These are phyloP conservation scores for Entonaema liquescens DNA, from an alignment of 495 filamentous ascomycete genomes.

Conservation along the genomic window DNA sequence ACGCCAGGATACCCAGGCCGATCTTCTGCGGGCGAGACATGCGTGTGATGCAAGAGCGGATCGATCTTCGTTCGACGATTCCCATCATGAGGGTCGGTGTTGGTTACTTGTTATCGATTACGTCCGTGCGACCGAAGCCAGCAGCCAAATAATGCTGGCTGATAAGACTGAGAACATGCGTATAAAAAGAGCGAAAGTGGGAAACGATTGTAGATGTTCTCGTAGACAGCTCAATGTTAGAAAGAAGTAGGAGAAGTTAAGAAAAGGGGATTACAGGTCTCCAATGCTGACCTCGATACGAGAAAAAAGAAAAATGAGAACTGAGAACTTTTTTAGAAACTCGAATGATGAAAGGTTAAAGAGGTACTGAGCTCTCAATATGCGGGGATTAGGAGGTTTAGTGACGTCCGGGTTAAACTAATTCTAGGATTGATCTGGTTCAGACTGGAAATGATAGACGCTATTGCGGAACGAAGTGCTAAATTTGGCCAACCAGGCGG, in stretches of 20 bases:
- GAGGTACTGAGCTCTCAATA: slow-evolving; percentile 21
- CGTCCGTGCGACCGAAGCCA: slow-evolving; percentile 9
- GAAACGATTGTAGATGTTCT: slow-evolving; percentile 14
- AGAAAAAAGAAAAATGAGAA: slow-evolving; percentile 27
- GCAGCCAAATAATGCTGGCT: slow-evolving; percentile 5
- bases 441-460: slow-evolving; percentile 25
- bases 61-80: slow-evolving; percentile 38
- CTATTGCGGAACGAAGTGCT: slow-evolving; percentile 6
- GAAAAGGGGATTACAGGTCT: slow-evolving; percentile 5
- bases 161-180: slow-evolving; percentile 27
- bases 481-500: not conserved
- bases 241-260: not conserved
- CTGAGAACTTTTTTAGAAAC: slow-evolving; percentile 22
- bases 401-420: slow-evolving; percentile 21
- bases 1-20: slow-evolving; percentile 23
- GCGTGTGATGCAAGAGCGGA: slow-evolving; percentile 42
- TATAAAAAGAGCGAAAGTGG: slow-evolving; percentile 12
- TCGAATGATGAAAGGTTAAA: slow-evolving; percentile 12
- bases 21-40: slow-evolving; percentile 45
- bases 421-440: slow-evolving; percentile 25
- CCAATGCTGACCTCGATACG: not conserved
- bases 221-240: not conserved
- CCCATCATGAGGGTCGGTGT: slow-evolving; percentile 35
- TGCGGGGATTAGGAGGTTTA: slow-evolving; percentile 33
- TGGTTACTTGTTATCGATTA: slow-evolving; percentile 12